Conservation (phyloP, 441 rosid species). For the Theobroma grandiflorum region DNA sequence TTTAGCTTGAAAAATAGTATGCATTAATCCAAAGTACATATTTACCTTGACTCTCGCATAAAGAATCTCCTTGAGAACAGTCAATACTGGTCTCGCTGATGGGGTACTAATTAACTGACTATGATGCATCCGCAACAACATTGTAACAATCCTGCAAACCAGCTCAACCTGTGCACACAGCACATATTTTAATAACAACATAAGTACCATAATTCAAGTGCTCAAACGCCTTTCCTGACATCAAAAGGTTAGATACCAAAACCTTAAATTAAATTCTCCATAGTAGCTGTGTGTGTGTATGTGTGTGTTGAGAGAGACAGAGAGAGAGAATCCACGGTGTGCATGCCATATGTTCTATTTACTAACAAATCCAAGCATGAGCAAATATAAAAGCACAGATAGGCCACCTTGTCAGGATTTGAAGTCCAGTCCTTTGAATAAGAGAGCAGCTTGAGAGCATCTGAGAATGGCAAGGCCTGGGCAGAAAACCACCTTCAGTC, state of each 20-base stretch:
- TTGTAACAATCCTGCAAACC: constrained; percentile 76
- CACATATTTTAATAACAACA: background rate
- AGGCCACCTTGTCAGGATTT: constrained; percentile 78
- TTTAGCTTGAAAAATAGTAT: background rate
- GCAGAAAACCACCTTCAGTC: constrained; percentile 28
- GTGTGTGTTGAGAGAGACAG: background rate
- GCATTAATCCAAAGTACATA: background rate
- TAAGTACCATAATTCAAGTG: background rate
- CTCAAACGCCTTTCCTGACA: background rate
- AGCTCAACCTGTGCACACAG: constrained; percentile 75
- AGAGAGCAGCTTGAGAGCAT: constrained; percentile 82
- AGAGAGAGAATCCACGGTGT: background rate
- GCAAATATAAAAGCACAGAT: background rate
- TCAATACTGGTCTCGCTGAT: constrained; percentile 75
- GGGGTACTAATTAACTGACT: constrained; percentile 86
- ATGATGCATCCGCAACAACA: constrained; percentile 79
- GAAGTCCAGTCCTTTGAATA: constrained; percentile 79
- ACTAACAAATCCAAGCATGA: constrained; percentile 11
- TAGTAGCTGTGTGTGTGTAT: background rate
- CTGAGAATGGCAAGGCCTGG: constrained; percentile 92
- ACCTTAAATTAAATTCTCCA: background rate
- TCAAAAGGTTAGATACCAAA: background rate
- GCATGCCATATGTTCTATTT: background rate
- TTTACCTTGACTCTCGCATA: constrained; percentile 81
- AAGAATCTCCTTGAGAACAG: constrained; percentile 72